These are phyloP conservation scores for Psophocarpus tetragonolobus DNA, from an alignment of 306 rosid genomes.

Conservation along the genomic window DNA sequence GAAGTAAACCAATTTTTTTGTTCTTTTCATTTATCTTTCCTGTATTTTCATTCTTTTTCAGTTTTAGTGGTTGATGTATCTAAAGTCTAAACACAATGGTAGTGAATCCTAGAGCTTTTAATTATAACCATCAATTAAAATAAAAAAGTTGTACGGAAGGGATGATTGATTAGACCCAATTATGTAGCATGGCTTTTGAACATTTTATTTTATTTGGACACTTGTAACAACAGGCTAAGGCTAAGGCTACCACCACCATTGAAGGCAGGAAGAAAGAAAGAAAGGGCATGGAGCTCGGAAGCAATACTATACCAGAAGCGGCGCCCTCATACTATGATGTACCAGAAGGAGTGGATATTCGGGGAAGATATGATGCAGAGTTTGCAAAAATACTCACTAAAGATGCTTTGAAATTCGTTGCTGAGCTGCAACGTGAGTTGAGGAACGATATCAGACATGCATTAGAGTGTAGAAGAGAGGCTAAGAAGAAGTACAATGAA, in stretches of 20 bases:
- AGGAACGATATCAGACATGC: slow-evolving; percentile 70
- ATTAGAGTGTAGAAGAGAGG: slow-evolving; percentile 74
- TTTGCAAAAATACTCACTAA: slow-evolving; percentile 61
- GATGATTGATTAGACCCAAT: no score
- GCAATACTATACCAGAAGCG: slow-evolving; percentile 15
- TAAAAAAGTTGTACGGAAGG: no score
- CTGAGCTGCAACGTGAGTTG: slow-evolving; percentile 73
- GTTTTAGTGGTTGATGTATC: no score
- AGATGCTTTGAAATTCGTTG: slow-evolving; percentile 76
- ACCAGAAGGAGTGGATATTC: slow-evolving; percentile 72
- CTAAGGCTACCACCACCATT: not conserved
- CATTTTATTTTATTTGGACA: not conserved
- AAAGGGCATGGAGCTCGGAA: slow-evolving; percentile 45
- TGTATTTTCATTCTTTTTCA: no score
- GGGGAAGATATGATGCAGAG: slow-evolving; percentile 72
- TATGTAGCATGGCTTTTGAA: not conserved
- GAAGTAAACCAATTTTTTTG: no score
- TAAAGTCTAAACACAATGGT: no score
- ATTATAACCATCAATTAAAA: no score
- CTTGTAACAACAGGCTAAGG: no score
- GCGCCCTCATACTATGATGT: slow-evolving; percentile 49
- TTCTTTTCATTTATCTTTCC: no score
- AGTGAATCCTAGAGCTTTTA: no score
- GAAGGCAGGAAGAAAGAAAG: slow-evolving; percentile 10
- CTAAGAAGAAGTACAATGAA: slow-evolving; percentile 64